Conservation (phyloP, 768 basidiomycete genomes). For the Termitomyces heimii region DNA sequence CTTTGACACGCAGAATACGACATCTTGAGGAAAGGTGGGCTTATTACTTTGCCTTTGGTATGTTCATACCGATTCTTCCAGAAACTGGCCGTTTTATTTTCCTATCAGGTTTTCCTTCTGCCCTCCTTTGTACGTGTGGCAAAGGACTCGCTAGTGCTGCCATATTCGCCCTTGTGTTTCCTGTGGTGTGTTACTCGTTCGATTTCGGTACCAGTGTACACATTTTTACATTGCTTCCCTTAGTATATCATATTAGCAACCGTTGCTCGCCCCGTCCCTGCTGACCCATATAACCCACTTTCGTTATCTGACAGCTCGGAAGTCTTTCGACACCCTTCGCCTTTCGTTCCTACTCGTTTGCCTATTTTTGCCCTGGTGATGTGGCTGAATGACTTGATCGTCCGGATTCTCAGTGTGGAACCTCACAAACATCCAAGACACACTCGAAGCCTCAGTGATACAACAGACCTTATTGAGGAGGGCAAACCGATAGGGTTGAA, state of each 20-base stretch:
- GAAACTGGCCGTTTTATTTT: neutral
- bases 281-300: conserved; percentile 68
- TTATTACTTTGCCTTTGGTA: conserved; percentile 82
- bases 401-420: conserved; percentile 55
- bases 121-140: conserved; percentile 67
- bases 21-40: conserved; percentile 87
- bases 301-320: conserved; percentile 29
- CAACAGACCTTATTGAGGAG: conserved; percentile 56
- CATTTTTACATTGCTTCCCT: neutral
- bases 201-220: neutral
- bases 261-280: conserved; percentile 66
- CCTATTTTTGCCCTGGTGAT: conserved; percentile 73
- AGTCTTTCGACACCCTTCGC: conserved; percentile 59
- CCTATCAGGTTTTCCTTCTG: conserved; percentile 57
- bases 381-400: conserved; percentile 66
- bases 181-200: conserved; percentile 44
- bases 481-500: conserved; percentile 34
- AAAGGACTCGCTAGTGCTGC: conserved; percentile 76
- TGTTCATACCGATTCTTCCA: conserved; percentile 9
- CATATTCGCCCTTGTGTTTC: conserved; percentile 78
- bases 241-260: conserved; percentile 85
- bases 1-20: conserved; percentile 60
- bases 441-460: conserved; percentile 32
- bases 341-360: conserved; percentile 74
- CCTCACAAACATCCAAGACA: conserved; percentile 8